Conservation (phyloP, 495 filamentous ascomycete genomes). For the Penicillium herquei region DNA sequence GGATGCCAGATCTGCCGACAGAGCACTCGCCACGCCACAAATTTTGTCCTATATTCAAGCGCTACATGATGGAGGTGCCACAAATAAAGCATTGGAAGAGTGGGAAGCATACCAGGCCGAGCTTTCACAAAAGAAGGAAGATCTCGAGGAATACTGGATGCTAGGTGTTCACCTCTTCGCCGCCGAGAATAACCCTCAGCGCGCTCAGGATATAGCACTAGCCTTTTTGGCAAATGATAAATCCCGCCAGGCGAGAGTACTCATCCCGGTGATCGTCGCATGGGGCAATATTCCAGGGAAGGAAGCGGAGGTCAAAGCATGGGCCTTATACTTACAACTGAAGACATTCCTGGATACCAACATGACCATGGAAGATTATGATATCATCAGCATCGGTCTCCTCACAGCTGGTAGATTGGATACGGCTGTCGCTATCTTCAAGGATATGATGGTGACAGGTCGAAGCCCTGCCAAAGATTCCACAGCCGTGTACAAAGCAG, state of each 20-base stretch:
- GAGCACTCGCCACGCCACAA: constrained; percentile 52
- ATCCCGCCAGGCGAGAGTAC: constrained; percentile 53
- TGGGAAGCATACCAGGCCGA: constrained; percentile 60
- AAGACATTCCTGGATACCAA: constrained; percentile 54
- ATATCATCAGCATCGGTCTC: constrained; percentile 62
- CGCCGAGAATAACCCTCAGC: constrained; percentile 55
- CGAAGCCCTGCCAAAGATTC: constrained; percentile 49
- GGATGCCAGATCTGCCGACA: constrained; percentile 58
- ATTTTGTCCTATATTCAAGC: constrained; percentile 64
- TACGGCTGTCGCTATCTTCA: constrained; percentile 69
- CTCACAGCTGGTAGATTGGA: constrained; percentile 57
- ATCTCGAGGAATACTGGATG: constrained; percentile 58
- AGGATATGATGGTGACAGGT: constrained; percentile 78
- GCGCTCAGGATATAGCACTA: constrained; percentile 61
- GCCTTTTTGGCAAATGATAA: constrained; percentile 53
- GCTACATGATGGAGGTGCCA: constrained; percentile 57
- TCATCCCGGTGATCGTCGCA: constrained; percentile 62
- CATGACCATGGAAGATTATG: constrained; percentile 75
- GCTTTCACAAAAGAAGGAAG: constrained; percentile 51
- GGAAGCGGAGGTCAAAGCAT: constrained; percentile 55
- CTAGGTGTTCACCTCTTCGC: constrained; percentile 69
- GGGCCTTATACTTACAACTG: constrained; percentile 64
- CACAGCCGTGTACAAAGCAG: constrained; percentile 45
- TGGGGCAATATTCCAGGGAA: constrained; percentile 35
- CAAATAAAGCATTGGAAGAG: constrained; percentile 57